phyloP scores from a whole-genome alignment of 1,139 yeast genomes.

The Hansenula sp. region DNA sequence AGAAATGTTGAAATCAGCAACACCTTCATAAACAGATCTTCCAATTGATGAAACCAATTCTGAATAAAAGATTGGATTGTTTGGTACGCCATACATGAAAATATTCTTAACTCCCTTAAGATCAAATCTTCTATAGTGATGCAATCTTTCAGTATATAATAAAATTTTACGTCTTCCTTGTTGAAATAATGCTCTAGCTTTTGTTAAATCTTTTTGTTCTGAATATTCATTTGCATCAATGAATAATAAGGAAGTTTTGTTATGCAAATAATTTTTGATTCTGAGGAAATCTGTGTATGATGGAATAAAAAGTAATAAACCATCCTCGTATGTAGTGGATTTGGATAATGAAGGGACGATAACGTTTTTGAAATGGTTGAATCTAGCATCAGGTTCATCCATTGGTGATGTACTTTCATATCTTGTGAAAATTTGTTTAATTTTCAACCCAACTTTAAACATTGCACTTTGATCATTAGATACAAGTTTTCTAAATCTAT shows the following conservation, averaged over 20 bases:
- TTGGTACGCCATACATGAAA: constrained; percentile 78
- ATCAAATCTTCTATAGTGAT: constrained; percentile 83
- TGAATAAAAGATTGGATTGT: constrained; percentile 77
- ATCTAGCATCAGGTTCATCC: constrained; percentile 74
- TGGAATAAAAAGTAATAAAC: constrained; percentile 77
- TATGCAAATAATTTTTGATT: constrained; percentile 64
- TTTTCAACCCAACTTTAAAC: constrained; percentile 43
- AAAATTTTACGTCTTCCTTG: constrained; percentile 65
- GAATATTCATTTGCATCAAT: constrained; percentile 82
- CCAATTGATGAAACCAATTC: constrained; percentile 58
- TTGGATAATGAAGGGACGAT: constrained; percentile 65
- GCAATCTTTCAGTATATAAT: constrained; percentile 89
- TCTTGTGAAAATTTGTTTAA: constrained; percentile 72
- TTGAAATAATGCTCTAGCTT: constrained; percentile 65
- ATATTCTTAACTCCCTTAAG: constrained; percentile 83
- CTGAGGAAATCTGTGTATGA: constrained; percentile 84
- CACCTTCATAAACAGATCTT: constrained; percentile 35
- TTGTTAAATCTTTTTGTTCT: constrained; percentile 60
- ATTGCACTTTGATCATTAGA: constrained; percentile 35
- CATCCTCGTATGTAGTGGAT: constrained; percentile 52
- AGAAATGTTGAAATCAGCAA: constrained; percentile 58
- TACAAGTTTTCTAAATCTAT: constrained; percentile 41
- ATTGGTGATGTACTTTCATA: constrained; percentile 55
- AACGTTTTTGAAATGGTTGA: constrained; percentile 72
- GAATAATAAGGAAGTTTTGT: constrained; percentile 51